Evolutionary conservation across 257 asterid genomes (phyloP).

Genomic region (Fraxinus excelsior): DNA sequence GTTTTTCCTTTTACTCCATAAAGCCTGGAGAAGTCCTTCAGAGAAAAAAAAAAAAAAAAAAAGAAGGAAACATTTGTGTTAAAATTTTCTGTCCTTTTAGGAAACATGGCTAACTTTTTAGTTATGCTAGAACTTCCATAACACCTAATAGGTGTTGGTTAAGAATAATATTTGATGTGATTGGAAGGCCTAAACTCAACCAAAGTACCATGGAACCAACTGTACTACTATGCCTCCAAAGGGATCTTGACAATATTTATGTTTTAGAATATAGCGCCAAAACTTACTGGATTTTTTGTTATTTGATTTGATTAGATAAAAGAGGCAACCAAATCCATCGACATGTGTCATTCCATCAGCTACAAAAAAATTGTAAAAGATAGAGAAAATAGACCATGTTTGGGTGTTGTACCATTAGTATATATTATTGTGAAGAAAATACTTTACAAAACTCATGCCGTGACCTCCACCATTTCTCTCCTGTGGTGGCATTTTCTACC

Average conservation of each 20-base stretch:
- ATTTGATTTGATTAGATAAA: too few relatives aligned
- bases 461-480: background rate
- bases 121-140: background rate
- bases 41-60: too few relatives aligned
- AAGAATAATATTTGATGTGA: background rate
- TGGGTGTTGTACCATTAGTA: background rate
- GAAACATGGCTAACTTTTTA: background rate
- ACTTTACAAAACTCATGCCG: background rate
- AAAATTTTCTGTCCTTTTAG: background rate
- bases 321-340: background rate
- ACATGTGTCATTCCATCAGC: background rate
- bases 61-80: background rate
- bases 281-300: background rate
- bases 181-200: background rate
- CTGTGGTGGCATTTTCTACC: background rate
- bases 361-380: background rate
- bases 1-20: background rate
- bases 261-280: background rate
- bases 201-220: background rate
- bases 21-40: background rate
- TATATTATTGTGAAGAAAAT: background rate
- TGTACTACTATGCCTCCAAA: background rate
- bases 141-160: background rate
- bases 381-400: background rate
- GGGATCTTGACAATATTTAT: background rate